Evolutionary conservation across 2,329 filamentous ascomycete species (phyloP).

Genomic region (Trichophyton rubrum): DNA sequence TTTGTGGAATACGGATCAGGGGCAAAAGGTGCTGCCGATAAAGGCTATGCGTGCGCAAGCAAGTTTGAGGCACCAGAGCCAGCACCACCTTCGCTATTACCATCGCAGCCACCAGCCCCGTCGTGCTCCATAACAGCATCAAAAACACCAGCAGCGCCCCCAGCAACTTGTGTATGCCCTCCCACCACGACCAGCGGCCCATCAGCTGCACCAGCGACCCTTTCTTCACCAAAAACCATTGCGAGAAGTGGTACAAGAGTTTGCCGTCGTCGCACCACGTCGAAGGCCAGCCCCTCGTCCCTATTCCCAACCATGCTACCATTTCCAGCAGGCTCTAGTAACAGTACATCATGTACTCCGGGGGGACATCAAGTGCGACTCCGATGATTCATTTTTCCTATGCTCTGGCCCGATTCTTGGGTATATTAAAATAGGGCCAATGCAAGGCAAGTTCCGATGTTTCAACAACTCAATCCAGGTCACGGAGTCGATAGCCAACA

Average conservation of each 20-base stretch:
- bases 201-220: not conserved
- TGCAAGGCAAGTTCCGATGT: not conserved
- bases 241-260: not conserved
- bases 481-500: not conserved
- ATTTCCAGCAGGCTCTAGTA: not conserved
- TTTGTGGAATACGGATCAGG: constrained; percentile 10
- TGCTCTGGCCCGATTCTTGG: constrained; percentile 4
- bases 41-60: constrained; percentile 3
- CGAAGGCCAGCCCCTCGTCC: not conserved
- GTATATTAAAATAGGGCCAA: constrained; percentile 10
- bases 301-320: not conserved
- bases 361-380: constrained; percentile 12
- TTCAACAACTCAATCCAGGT: not conserved
- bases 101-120: not conserved
- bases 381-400: constrained; percentile 8
- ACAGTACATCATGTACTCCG: constrained; percentile 2
- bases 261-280: not conserved
- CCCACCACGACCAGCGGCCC: not conserved
- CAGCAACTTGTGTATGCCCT: not conserved
- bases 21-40: not conserved
- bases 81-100: not conserved
- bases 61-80: not conserved
- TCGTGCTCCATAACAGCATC: not conserved
- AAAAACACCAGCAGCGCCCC: not conserved
- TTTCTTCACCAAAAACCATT: not conserved